A percentile compares a stretch with the other conserved stretches of the same genome.
These are phyloP conservation scores for Malbranchea cinnamomea DNA, from an alignment of 2,329 filamentous ascomycete genomes.

Conservation along the genomic window DNA sequence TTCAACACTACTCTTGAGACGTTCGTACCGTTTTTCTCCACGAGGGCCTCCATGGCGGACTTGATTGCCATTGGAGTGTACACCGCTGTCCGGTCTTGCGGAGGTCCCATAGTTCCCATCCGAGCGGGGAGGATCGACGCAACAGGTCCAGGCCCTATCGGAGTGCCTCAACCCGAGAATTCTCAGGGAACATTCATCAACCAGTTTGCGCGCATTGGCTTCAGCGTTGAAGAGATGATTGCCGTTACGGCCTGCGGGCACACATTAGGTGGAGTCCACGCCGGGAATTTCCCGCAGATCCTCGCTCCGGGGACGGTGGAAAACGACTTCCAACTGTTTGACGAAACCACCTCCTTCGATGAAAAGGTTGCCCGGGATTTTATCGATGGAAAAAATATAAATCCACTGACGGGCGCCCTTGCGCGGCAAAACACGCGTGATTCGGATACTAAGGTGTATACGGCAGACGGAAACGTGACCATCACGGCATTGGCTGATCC, in stretches of 20 bases:
- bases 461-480: slow-evolving; percentile 7
- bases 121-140: slow-evolving; percentile 7
- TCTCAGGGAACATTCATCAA: slow-evolving; percentile 8
- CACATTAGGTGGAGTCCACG: slow-evolving; percentile 8
- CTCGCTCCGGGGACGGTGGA: slow-evolving; percentile 2
- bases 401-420: slow-evolving; percentile 4
- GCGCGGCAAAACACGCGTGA: slow-evolving; percentile 7
- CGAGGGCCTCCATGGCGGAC: slow-evolving; percentile 8
- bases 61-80: slow-evolving; percentile 8
- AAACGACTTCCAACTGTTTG: slow-evolving; percentile 7
- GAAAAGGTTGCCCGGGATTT: slow-evolving; percentile 8
- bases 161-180: slow-evolving; percentile 8
- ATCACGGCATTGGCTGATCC: slow-evolving; percentile 5
- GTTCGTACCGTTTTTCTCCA: slow-evolving; percentile 7
- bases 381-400: slow-evolving; percentile 2
- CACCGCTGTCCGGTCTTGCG: slow-evolving; percentile 8
- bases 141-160: slow-evolving; percentile 5
- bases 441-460: slow-evolving; percentile 8
- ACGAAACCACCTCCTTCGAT: slow-evolving; percentile 6
- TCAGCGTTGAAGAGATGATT: slow-evolving; percentile 8
- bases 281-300: slow-evolving; percentile 7
- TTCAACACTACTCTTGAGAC: slow-evolving; percentile 8
- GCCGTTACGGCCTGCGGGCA: slow-evolving; percentile 8
- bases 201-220: slow-evolving; percentile 8
- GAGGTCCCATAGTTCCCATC: slow-evolving; percentile 7